Percentiles rank a stretch among this genome's conserved stretches.
Conservation (phyloP, 1,139 yeast species). For the Kluyveromyces sp. region DNA sequence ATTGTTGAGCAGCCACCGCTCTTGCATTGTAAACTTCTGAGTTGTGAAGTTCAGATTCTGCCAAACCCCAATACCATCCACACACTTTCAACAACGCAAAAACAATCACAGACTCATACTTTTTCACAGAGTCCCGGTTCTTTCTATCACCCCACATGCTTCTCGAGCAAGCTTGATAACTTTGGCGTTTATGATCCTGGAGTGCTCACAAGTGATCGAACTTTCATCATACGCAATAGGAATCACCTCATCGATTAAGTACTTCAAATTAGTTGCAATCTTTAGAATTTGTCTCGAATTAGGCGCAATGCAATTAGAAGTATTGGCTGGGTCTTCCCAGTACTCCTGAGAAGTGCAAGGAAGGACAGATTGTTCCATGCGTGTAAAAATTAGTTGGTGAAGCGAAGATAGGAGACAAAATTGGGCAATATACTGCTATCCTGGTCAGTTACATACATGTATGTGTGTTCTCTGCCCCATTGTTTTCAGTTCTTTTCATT, state of each 20-base stretch:
- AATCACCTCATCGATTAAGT: constrained; percentile 59
- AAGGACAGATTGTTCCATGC: constrained; percentile 2
- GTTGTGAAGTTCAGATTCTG: constrained; percentile 57
- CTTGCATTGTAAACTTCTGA: constrained; percentile 55
- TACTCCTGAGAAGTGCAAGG: constrained; percentile 7
- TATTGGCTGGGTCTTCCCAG: constrained; percentile 7
- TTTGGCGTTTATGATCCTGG: constrained; percentile 52
- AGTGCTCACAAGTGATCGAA: constrained; percentile 48
- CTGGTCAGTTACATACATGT: too few relatives aligned
- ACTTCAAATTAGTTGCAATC: constrained; percentile 66
- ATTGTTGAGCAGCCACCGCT: constrained; percentile 59
- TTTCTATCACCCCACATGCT: constrained; percentile 81
- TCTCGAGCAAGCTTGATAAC: constrained; percentile 53
- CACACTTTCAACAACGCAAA: constrained; percentile 70
- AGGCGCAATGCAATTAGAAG: constrained; percentile 31
- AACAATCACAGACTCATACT: constrained; percentile 59
- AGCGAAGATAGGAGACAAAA: too few relatives aligned
- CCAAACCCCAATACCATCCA: constrained; percentile 65
- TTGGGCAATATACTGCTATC: too few relatives aligned
- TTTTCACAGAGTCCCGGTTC: constrained; percentile 50
- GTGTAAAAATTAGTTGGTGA: neutral
- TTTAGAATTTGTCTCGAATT: constrained; percentile 64
- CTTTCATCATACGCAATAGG: constrained; percentile 52
- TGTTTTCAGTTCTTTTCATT: too few relatives aligned
- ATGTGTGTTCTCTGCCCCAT: too few relatives aligned